phyloP scores from a whole-genome alignment of 495 filamentous ascomycete species.

The Neurospora sp. region DNA sequence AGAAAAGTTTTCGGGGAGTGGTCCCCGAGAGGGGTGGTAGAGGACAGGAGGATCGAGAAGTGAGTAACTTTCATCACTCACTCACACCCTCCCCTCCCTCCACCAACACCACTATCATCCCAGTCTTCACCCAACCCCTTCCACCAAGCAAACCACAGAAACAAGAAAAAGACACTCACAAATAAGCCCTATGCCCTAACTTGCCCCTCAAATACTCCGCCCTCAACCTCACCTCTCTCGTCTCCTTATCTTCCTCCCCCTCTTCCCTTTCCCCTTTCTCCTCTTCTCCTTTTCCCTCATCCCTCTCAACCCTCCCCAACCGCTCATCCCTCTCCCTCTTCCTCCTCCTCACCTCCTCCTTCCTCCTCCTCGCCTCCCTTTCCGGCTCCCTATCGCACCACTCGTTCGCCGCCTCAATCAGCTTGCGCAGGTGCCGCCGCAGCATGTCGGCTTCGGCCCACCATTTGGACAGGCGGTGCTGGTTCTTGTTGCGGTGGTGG shows the following conservation, averaged over 20 bases:
- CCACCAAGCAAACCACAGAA: too few species aligned
- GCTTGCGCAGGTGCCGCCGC: constrained; percentile 46
- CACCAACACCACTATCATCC: background rate
- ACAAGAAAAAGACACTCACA: constrained; percentile 15
- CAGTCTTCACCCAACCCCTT: background rate
- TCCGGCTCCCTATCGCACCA: constrained; percentile 3
- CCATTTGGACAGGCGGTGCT: constrained; percentile 63
- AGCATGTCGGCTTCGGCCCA: constrained; percentile 60
- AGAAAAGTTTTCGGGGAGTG: too few species aligned
- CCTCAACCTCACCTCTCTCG: constrained; percentile 7
- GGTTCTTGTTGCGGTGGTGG: constrained; percentile 73
- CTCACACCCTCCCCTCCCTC: background rate
- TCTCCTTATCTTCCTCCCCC: constrained; percentile 5
- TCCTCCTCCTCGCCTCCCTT: background rate
- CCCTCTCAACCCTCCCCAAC: background rate
- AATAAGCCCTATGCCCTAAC: constrained; percentile 22
- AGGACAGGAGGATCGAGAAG: background rate
- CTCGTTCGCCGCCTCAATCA: constrained; percentile 33
- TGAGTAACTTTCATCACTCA: background rate
- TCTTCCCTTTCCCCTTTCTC: constrained; percentile 8
- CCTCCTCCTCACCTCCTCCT: constrained; percentile 3
- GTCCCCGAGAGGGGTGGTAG: too few species aligned
- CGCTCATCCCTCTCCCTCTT: constrained; percentile 3
- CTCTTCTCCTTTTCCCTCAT: constrained; percentile 8
- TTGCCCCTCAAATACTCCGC: constrained; percentile 9